Conservation (phyloP, 306 rosid genomes). For the Betula pendula region DNA sequence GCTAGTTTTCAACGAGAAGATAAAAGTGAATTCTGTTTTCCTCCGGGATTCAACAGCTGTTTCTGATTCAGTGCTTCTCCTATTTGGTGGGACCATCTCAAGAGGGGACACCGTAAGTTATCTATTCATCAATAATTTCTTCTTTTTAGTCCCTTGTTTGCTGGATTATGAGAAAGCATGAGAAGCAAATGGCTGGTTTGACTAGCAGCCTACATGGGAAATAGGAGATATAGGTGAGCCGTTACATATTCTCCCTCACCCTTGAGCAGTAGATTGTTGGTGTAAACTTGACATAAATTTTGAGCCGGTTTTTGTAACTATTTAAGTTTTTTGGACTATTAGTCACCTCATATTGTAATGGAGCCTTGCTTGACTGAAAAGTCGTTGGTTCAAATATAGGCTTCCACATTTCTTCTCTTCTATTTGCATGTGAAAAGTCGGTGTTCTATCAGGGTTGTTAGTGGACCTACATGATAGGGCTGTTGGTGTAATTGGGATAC, state of each 20-base stretch:
- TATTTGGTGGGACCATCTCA: conserved; percentile 82
- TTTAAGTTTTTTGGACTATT: background rate
- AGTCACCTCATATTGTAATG: background rate
- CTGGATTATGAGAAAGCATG: background rate
- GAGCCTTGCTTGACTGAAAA: background rate
- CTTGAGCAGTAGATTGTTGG: background rate
- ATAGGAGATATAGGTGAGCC: too few relatives aligned
- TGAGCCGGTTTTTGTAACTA: background rate
- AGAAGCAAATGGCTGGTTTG: background rate
- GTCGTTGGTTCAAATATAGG: conserved; percentile 4
- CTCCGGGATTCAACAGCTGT: conserved; percentile 97
- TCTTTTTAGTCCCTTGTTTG: conserved; percentile 17
- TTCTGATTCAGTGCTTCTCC: conserved; percentile 78
- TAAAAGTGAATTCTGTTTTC: conserved; percentile 94
- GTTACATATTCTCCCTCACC: too few relatives aligned
- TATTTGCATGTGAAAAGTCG: background rate
- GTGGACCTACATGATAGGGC: background rate
- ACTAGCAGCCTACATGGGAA: background rate
- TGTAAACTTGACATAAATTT: background rate
- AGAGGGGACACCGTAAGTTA: conserved; percentile 70
- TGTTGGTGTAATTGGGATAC: background rate
- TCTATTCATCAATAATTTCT: conserved; percentile 1
- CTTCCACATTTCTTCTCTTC: background rate
- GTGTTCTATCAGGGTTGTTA: background rate
- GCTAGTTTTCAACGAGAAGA: conserved; percentile 94